These are phyloP conservation scores for Tardiomyces blankii DNA, from an alignment of 1,139 yeast genomes.

Conservation along the genomic window DNA sequence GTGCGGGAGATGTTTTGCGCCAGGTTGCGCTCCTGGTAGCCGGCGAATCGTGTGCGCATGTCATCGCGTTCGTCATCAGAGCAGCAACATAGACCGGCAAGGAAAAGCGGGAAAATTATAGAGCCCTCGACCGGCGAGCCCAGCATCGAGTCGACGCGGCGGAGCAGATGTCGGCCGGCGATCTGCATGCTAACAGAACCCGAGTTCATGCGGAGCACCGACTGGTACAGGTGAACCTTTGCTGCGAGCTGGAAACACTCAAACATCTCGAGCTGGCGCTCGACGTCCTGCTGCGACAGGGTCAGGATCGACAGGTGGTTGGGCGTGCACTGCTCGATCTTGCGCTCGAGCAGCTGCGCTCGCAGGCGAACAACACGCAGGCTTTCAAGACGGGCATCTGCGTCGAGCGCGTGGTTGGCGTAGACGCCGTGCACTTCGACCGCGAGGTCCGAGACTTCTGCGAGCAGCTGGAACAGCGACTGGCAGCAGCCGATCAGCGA, in stretches of 20 bases:
- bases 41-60: slow-evolving; percentile 44
- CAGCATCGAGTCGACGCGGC: slow-evolving; percentile 49
- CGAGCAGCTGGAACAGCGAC: slow-evolving; percentile 51
- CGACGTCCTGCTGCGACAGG: slow-evolving; percentile 44
- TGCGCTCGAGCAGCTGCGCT: slow-evolving; percentile 38
- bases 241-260: slow-evolving; percentile 66
- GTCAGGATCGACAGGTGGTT: slow-evolving; percentile 37
- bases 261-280: slow-evolving; percentile 57
- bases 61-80: slow-evolving; percentile 31
- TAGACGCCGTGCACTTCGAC: slow-evolving; percentile 28
- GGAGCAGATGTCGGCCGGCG: slow-evolving; percentile 41
- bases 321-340: slow-evolving; percentile 45
- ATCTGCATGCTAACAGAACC: slow-evolving; percentile 55
- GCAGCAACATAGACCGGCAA: slow-evolving; percentile 63
- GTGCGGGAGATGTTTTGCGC: slow-evolving; percentile 60
- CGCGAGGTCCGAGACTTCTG: slow-evolving; percentile 56
- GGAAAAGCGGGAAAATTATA: slow-evolving; percentile 63
- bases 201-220: slow-evolving; percentile 50
- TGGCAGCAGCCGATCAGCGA: slow-evolving; percentile 68
- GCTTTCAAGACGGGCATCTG: not conserved
- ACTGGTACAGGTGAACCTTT: slow-evolving; percentile 53
- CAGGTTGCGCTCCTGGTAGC: slow-evolving; percentile 47
- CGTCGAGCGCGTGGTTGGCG: not conserved
- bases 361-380: slow-evolving; percentile 26
- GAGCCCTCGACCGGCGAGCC: slow-evolving; percentile 63